These are phyloP conservation scores for Sphagnum fallax DNA, from an alignment of 228 moss, liverwort and hornwort genomes.

Conservation along the genomic window DNA sequence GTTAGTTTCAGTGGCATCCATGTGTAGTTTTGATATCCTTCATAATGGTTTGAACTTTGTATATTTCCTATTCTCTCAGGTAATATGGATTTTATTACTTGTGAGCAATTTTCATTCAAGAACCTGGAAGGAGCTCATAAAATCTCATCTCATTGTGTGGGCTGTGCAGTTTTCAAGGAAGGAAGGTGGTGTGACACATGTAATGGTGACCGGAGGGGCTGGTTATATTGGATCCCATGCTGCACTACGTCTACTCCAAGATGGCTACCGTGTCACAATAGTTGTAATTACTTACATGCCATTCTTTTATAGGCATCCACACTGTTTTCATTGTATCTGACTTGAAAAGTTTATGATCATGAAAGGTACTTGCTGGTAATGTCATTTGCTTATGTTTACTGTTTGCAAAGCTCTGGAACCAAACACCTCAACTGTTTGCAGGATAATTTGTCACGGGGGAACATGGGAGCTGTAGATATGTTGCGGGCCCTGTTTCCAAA, in stretches of 20 bases:
- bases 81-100: too few species aligned
- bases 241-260: conserved; percentile 69
- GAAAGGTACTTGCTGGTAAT: not conserved
- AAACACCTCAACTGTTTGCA: conserved; percentile 4
- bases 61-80: too few species aligned
- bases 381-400: not conserved
- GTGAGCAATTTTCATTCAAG: too few species aligned
- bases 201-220: conserved; percentile 92
- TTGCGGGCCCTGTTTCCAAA: conserved; percentile 45
- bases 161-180: conserved; percentile 57
- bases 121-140: too few species aligned
- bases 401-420: not conserved
- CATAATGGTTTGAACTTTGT: too few species aligned
- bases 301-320: not conserved
- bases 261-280: conserved; percentile 77
- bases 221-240: conserved; percentile 97
- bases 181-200: conserved; percentile 68
- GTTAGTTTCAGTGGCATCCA: too few species aligned
- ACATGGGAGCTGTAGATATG: conserved; percentile 46
- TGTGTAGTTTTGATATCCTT: too few species aligned
- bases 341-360: not conserved
- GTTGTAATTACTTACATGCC: conserved; percentile 33
- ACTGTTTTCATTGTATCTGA: not conserved
- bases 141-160: too few species aligned
- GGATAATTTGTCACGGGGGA: conserved; percentile 61